Base-by-base conservation (phyloP, 305 asterid genomes). In the Solanum chacoense region DNA sequence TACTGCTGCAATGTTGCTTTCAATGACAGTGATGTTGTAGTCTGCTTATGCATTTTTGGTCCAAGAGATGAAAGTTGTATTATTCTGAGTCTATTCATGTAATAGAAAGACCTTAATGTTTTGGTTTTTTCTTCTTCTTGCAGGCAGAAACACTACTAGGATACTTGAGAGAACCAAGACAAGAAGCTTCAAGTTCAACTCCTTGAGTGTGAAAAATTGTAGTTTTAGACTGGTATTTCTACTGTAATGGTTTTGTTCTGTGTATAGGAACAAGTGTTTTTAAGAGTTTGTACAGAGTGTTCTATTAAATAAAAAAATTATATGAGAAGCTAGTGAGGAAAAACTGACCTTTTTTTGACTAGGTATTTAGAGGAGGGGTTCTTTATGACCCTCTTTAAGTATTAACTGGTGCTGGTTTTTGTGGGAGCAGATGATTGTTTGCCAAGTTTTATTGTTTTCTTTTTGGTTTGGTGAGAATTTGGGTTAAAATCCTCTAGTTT, bases 101-200 rank as follows among this genome's bases (percentile, higher is more conserved):
- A 10, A 86, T 86, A 63, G 72, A 50, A 28, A 6, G 38, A 50
- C 28, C 18, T 83, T 31, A 83, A 50, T 83, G 86, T 36, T 83
- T 83, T 83, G 40, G 5, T 31, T 40, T 85, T 87, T 85, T 18
- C n/a, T 38, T 87, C 65, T 91, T 90, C 90, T 92, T 90, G 87
- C 98, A 97, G 99, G 99, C 98, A 90, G 99, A 97, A 89, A 95
- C 94, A 67, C 98, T 97, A 88, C 96, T 97, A 67, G 96, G 95
- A 88, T 94, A 93, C 94, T 93, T 97, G 94, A 94, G 99, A 93
- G 99, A 96, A 90, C 96, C 98, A 86, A 95, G 99, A 84, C 97
- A 94, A 59, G 99, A 94, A 92, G 98, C 98, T 92, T 95, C 96
- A 67, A 91, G 94, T 34, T 95, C 97, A 71, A 93, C 94, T 84